Evolutionary conservation across 2,329 filamentous ascomycete species (phyloP).

Genomic region (Penicillium olsonii): DNA sequence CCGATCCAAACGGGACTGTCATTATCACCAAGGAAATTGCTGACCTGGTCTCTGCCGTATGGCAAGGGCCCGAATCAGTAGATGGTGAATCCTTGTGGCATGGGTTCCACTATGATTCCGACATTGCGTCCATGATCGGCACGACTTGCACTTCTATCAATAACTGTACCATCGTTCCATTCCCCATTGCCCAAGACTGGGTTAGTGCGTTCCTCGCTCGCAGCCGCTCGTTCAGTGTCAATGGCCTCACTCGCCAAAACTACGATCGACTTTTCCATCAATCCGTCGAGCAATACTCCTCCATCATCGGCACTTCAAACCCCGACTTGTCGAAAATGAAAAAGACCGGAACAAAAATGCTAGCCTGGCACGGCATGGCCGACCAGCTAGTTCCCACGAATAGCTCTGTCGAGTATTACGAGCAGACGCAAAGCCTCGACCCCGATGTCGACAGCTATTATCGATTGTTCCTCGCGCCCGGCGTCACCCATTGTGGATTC

Average conservation of each 20-base stretch:
- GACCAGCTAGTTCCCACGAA: slow-evolving; percentile 15
- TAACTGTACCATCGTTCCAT: slow-evolving; percentile 8
- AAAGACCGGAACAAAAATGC: slow-evolving; percentile 8
- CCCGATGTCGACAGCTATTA: slow-evolving; percentile 51
- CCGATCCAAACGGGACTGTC: slow-evolving; percentile 1
- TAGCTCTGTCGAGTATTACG: slow-evolving; percentile 15
- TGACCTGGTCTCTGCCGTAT: slow-evolving; percentile 1
- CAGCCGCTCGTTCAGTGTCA: background rate
- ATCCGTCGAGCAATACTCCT: slow-evolving; percentile 4
- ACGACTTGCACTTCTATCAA: slow-evolving; percentile 12
- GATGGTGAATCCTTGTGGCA: slow-evolving; percentile 8
- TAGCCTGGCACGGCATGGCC: slow-evolving; percentile 16
- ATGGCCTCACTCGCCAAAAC: background rate
- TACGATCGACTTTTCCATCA: slow-evolving; percentile 9
- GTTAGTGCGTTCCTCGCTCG: slow-evolving; percentile 9
- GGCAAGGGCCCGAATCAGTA: slow-evolving; percentile 5
- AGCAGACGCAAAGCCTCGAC: slow-evolving; percentile 2
- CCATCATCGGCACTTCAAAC: slow-evolving; percentile 9
- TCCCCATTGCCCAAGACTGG: slow-evolving; percentile 10
- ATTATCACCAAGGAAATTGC: slow-evolving; percentile 12
- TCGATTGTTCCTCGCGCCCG: slow-evolving; percentile 54
- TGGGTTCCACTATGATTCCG: slow-evolving; percentile 10
- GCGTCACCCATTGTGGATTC: slow-evolving; percentile 49
- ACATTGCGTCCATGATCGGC: slow-evolving; percentile 1
- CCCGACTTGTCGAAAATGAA: slow-evolving; percentile 9